These are phyloP conservation scores for Macrolepiota fuliginosa DNA, from an alignment of 768 basidiomycete genomes.

Conservation along the genomic window DNA sequence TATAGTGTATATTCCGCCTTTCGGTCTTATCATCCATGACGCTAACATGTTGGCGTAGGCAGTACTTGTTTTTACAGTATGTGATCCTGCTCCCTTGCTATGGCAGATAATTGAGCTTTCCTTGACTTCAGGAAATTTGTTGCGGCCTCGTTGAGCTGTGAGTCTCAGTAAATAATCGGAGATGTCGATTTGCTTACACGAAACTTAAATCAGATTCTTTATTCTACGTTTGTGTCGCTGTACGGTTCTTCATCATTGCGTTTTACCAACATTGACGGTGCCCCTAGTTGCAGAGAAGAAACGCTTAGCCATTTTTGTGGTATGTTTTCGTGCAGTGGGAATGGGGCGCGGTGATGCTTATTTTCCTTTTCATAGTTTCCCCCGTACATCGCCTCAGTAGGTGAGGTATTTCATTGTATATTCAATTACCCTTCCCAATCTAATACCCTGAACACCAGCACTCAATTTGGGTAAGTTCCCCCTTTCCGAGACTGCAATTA, in stretches of 20 bases:
- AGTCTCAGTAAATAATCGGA: background rate
- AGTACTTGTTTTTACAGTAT: background rate
- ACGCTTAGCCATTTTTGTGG: background rate
- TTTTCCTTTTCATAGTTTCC: background rate
- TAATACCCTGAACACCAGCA: background rate
- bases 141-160: background rate
- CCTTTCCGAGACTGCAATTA: background rate
- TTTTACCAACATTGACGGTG: background rate
- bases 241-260: background rate
- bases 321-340: background rate
- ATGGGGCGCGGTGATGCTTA: background rate
- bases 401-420: background rate
- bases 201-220: background rate
- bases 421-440: background rate
- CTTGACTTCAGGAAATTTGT: background rate
- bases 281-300: background rate
- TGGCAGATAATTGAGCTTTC: background rate
- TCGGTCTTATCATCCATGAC: background rate
- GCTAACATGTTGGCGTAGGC: background rate
- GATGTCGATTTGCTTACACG: background rate
- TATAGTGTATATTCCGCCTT: background rate
- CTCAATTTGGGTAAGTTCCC: background rate
- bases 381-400: background rate
- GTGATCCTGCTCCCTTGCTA: background rate
- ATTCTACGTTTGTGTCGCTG: slow-evolving; percentile 6